Base-by-base conservation (phyloP, 805 yeast species). In the Blastobotrys peoriensis region DNA sequence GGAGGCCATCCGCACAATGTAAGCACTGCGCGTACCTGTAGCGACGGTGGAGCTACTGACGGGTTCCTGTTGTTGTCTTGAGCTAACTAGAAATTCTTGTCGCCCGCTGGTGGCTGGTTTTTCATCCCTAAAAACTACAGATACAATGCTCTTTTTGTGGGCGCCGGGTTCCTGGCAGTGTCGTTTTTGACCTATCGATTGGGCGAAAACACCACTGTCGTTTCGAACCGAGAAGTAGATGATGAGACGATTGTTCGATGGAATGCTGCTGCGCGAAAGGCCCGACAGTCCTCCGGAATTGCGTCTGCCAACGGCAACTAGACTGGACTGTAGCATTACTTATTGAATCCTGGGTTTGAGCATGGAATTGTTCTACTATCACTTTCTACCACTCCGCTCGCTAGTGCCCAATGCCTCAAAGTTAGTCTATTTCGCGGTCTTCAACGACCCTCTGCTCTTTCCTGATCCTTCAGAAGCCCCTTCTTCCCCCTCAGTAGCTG, bases 101-200 rank as follows among this genome's bases (percentile, higher is more conserved):
- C 76, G 17, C 77, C 76, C 21, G 55, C 76, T 2, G 81, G 81
- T 45, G 81, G 81, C 40, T 76, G 81, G 81, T 70, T 58, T 59
- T 70, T 70, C 55, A 69, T 71, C 13, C 81, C 81, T 16, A 64
- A 62, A 52, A 76, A 76, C 64, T 71, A 72, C 62, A 66, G 65
- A 45, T 50, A 61, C 19, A 76, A 76, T 57, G 69, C 76, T 6
- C 43, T 56, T 10, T 55, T 68, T 38, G 71, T 70, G 8, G 61
- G 67, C 16, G 66, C 64, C 9, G 74, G 73, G 1, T 62, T 68
- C 38, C 60, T 66, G 22, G 62, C 61, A 2, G 57, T 61, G 4
- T 53, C 67, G 17, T 59, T 58, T 36, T 59, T 58, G 23, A 50
- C 69, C 23, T 69, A 64, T 51, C 43, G 49, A 16, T 59, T 69